phyloP scores from a whole-genome alignment of 805 yeast genomes.

The Barnettozyma wickerhamii region DNA sequence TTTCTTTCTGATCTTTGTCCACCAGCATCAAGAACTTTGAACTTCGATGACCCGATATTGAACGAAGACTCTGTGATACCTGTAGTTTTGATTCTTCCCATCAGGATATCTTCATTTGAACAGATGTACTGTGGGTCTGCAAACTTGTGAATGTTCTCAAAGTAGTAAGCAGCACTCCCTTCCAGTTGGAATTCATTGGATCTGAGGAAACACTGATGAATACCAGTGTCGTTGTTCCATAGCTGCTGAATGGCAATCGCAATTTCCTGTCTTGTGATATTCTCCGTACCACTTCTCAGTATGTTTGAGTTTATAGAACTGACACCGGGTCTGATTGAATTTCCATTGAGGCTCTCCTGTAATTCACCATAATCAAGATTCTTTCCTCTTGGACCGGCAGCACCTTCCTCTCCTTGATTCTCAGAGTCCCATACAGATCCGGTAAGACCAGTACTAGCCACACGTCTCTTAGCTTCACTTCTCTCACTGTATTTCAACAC shows the following conservation, averaged over 20 bases:
- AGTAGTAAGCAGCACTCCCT: constrained; percentile 76
- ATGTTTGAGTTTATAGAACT: constrained; percentile 16
- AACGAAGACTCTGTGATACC: constrained; percentile 90
- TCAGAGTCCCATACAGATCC: constrained; percentile 26
- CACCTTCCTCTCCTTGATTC: constrained; percentile 11
- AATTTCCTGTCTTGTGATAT: constrained; percentile 42
- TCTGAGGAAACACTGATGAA: constrained; percentile 49
- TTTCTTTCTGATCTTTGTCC: constrained; percentile 90
- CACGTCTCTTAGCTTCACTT: constrained; percentile 46
- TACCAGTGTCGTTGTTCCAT: constrained; percentile 72
- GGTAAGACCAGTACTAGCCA: constrained; percentile 52
- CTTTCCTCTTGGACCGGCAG: neutral
- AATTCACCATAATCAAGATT: constrained; percentile 17
- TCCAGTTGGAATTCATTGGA: constrained; percentile 83
- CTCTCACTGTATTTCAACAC: constrained; percentile 57
- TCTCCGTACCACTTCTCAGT: constrained; percentile 10
- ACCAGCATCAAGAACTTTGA: constrained; percentile 90
- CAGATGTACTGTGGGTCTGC: constrained; percentile 64
- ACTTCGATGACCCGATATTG: constrained; percentile 56
- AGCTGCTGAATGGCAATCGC: constrained; percentile 66
- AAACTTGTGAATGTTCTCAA: constrained; percentile 65
- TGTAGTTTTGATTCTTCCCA: constrained; percentile 91
- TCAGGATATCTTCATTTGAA: constrained; percentile 76
- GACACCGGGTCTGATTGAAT: constrained; percentile 22
- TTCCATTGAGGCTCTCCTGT: constrained; percentile 17